phyloP scores from a whole-genome alignment of 768 basidiomycete species.

The Sporobolomyces pararoseus region DNA sequence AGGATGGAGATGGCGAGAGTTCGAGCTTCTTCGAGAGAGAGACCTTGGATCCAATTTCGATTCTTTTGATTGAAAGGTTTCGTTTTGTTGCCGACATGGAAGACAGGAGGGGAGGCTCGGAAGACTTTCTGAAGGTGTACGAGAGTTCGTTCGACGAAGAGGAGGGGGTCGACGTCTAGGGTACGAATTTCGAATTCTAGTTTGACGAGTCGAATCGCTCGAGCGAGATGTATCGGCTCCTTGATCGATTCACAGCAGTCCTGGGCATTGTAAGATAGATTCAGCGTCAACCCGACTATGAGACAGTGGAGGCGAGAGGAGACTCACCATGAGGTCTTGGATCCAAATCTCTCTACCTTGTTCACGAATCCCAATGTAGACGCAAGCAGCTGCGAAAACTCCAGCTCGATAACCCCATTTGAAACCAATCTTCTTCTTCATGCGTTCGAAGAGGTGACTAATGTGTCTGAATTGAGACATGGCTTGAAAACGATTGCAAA shows the following conservation, averaged over 20 bases:
- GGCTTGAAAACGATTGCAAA: conserved; percentile 15
- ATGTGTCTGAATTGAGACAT: not conserved
- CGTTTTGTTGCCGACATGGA: not conserved
- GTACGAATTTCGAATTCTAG: not conserved
- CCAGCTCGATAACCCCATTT: conserved; percentile 25
- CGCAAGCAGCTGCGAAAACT: conserved; percentile 26
- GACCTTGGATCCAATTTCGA: conserved; percentile 12
- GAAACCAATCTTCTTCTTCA: conserved; percentile 19
- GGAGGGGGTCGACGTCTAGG: conserved; percentile 22
- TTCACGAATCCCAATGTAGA: conserved; percentile 28
- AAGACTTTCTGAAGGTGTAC: conserved; percentile 30
- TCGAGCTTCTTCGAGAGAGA: conserved; percentile 28
- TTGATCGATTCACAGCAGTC: conserved; percentile 11
- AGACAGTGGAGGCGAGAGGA: not conserved
- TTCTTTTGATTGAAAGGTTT: conserved; percentile 4
- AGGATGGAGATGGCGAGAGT: conserved; percentile 30
- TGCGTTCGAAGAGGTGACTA: conserved; percentile 8
- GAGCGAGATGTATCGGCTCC: conserved; percentile 23
- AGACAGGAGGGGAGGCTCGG: not conserved
- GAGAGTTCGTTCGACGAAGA: conserved; percentile 35
- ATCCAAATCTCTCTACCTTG: conserved; percentile 12
- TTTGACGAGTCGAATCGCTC: conserved; percentile 33
- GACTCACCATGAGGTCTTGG: conserved; percentile 30
- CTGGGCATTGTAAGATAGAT: no score
- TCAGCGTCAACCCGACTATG: no score